Percentiles rank a stretch among this genome's conserved stretches.
Evolutionary conservation across 306 rosid genomes (phyloP).

Genomic region (Calophaca sinica): DNA sequence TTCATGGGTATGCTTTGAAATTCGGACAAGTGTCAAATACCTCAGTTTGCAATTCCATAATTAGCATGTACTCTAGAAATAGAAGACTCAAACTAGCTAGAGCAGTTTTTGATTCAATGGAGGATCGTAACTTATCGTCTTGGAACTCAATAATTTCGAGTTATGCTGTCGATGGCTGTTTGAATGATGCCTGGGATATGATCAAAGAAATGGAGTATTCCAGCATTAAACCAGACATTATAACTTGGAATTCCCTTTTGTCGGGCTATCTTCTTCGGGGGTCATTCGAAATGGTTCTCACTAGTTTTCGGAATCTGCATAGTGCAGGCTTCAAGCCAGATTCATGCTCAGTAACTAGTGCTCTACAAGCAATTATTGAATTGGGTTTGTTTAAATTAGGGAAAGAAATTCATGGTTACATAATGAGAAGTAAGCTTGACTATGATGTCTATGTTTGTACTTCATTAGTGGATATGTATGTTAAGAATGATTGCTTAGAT

Average conservation of each 20-base stretch:
- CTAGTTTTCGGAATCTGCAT: slow-evolving; percentile 56
- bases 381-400: slow-evolving; percentile 58
- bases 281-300: slow-evolving; percentile 49
- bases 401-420: slow-evolving; percentile 69
- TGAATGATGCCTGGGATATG: slow-evolving; percentile 56
- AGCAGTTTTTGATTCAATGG: slow-evolving; percentile 64
- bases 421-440: slow-evolving; percentile 60
- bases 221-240: slow-evolving; percentile 62
- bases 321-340: slow-evolving; percentile 59
- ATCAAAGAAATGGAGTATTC: slow-evolving; percentile 55
- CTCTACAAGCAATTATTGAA: slow-evolving; percentile 64
- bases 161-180: slow-evolving; percentile 53
- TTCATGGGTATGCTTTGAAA: slow-evolving; percentile 76
- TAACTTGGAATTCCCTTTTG: slow-evolving; percentile 76
- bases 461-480: slow-evolving; percentile 73
- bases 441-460: slow-evolving; percentile 66
- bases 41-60: slow-evolving; percentile 62
- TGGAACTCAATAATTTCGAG: slow-evolving; percentile 75
- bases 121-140: slow-evolving; percentile 58
- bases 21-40: slow-evolving; percentile 52
- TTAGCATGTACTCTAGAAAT: slow-evolving; percentile 77
- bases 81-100: slow-evolving; percentile 54
- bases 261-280: slow-evolving; percentile 67
- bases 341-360: slow-evolving; percentile 68
- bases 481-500: slow-evolving; percentile 62